A percentile compares a stretch with the other conserved stretches of the same genome.
Conservation (phyloP, 352 stramenopile genomes). For the Phytophthora pluvialis region DNA sequence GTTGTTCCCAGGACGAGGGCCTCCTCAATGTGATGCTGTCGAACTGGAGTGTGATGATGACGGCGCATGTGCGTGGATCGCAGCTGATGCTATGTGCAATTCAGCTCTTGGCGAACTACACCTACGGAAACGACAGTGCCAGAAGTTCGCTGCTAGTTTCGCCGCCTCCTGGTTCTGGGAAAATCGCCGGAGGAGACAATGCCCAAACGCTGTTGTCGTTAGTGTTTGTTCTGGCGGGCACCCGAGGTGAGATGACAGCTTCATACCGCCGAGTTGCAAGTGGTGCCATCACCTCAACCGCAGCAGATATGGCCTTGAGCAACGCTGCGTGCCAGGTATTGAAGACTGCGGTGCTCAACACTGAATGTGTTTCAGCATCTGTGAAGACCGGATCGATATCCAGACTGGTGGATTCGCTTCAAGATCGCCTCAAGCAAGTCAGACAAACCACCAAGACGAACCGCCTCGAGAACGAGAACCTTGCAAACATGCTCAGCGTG, state of each 20-base stretch:
- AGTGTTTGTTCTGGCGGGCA: conserved; percentile 31
- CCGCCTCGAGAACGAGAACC: conserved; percentile 35
- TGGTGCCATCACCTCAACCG: conserved; percentile 1
- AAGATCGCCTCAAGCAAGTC: conserved; percentile 42
- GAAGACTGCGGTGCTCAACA: conserved; percentile 51
- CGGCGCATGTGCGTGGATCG: conserved; percentile 51
- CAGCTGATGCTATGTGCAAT: conserved; percentile 49
- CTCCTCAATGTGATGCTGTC: conserved; percentile 44
- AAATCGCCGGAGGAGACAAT: conserved; percentile 16
- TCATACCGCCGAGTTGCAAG: conserved; percentile 6
- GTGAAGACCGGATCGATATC: conserved; percentile 53
- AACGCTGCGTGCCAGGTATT: conserved; percentile 52
- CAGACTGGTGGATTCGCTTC: conserved; percentile 43
- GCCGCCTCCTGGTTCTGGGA: conserved; percentile 3
- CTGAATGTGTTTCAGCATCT: conserved; percentile 53
- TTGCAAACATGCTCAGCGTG: conserved; percentile 55
- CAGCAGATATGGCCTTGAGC: conserved; percentile 33
- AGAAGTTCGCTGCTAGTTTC: conserved; percentile 44
- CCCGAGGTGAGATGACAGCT: conserved; percentile 21
- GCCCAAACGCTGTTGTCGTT: conserved; percentile 27
- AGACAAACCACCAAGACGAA: conserved; percentile 48
- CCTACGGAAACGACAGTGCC: conserved; percentile 46
- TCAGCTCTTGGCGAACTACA: conserved; percentile 57
- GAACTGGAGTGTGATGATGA: conserved; percentile 67
- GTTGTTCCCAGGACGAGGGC: conserved; percentile 35